These are phyloP conservation scores for Xanthoconium separans DNA, from an alignment of 1,284 basidiomycete genomes.

Conservation along the genomic window DNA sequence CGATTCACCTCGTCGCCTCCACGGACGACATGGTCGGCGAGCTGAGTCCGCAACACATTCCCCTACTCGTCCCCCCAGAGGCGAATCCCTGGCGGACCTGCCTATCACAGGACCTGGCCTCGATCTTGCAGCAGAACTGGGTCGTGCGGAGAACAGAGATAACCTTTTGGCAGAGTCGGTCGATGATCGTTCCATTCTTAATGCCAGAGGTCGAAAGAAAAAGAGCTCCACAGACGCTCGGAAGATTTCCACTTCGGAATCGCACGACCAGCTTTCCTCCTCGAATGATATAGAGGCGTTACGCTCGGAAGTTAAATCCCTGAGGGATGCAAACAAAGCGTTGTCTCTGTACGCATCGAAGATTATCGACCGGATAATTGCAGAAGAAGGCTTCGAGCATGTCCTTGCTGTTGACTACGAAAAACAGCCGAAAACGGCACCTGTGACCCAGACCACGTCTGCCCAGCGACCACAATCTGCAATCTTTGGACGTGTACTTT, in stretches of 20 bases:
- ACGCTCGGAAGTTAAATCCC: constrained; percentile 79
- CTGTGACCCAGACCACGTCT: constrained; percentile 22
- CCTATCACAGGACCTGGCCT: constrained; percentile 85
- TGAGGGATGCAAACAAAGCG: constrained; percentile 94
- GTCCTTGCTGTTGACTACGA: constrained; percentile 88
- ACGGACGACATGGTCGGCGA: constrained; percentile 50
- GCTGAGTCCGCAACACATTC: constrained; percentile 53
- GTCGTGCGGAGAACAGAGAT: constrained; percentile 82
- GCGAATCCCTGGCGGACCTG: constrained; percentile 76
- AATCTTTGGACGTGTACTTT: constrained; percentile 46
- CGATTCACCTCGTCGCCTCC: constrained; percentile 43
- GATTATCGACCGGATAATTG: constrained; percentile 94
- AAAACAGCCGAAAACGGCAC: constrained; percentile 42
- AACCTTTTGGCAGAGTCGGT: constrained; percentile 54
- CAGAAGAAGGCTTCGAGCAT: constrained; percentile 92
- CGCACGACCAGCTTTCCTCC: constrained; percentile 42
- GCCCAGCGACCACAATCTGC: constrained; percentile 59
- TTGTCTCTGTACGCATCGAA: constrained; percentile 92
- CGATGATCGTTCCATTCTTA: constrained; percentile 48
- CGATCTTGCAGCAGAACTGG: constrained; percentile 88
- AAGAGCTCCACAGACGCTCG: constrained; percentile 43
- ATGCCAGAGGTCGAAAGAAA: constrained; percentile 50
- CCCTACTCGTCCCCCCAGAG: constrained; percentile 45
- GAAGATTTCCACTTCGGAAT: constrained; percentile 42
- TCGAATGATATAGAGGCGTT: constrained; percentile 65